phyloP scores from a whole-genome alignment of 495 filamentous ascomycete genomes.

The Xylona heveae region DNA sequence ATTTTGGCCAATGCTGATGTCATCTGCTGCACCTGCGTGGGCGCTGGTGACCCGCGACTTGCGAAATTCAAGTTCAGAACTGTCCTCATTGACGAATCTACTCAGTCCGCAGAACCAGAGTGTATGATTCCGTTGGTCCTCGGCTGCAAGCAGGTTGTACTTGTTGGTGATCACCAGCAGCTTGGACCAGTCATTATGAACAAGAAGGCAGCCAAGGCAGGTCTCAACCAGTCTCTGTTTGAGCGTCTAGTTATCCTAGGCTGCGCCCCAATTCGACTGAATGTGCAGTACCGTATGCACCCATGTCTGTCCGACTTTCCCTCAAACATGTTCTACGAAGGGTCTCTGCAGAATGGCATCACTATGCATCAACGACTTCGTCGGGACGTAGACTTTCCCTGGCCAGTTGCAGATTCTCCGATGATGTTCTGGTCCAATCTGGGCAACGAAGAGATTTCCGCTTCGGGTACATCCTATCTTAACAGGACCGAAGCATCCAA shows the following conservation, averaged over 20 bases:
- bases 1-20: conserved; percentile 93
- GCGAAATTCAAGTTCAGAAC: conserved; percentile 96
- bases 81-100: conserved; percentile 94
- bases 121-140: conserved; percentile 98
- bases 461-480: conserved; percentile 91
- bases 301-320: conserved; percentile 95
- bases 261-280: conserved; percentile 80
- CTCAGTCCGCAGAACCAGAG: conserved; percentile 95
- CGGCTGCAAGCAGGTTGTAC: conserved; percentile 93
- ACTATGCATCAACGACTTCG: conserved; percentile 74
- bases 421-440: conserved; percentile 99
- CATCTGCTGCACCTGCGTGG: conserved; percentile 97
- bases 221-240: conserved; percentile 91
- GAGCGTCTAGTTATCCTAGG: conserved; percentile 87
- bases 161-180: conserved; percentile 97
- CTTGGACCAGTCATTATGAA: conserved; percentile 99
- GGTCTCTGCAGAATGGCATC: conserved; percentile 90
- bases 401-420: conserved; percentile 80
- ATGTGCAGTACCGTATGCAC: conserved; percentile 99
- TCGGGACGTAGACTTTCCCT: conserved; percentile 93
- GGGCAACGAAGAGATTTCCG: conserved; percentile 93
- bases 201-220: conserved; percentile 97
- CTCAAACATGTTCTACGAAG: conserved; percentile 99
- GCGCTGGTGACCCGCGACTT: conserved; percentile 86
- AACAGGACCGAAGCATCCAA: conserved; percentile 95